Conservation (phyloP, 176 grass and related monocot species). For the Cenchrus fungigraminus region DNA sequence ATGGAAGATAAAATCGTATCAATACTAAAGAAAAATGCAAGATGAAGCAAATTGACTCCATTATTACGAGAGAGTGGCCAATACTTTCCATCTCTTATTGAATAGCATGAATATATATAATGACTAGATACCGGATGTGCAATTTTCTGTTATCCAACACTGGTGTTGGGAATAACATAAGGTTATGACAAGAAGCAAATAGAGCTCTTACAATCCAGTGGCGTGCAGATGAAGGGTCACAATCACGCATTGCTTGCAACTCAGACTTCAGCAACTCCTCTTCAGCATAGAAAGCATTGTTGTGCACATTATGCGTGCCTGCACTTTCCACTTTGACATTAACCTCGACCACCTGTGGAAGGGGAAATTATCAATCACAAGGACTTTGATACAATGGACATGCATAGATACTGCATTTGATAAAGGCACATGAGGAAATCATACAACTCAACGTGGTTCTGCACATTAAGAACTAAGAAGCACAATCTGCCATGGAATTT, state of each 20-base stretch:
- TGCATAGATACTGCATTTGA: neutral
- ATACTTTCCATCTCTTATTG: neutral
- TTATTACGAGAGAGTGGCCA: neutral
- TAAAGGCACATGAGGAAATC: neutral
- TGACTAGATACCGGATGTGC: neutral
- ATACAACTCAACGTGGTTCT: neutral
- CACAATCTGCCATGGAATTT: neutral
- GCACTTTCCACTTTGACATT: conserved; percentile 90
- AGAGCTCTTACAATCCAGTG: conserved; percentile 90
- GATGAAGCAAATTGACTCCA: neutral
- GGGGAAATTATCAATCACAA: neutral
- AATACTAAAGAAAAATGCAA: neutral
- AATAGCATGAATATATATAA: neutral
- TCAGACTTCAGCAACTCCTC: conserved; percentile 89
- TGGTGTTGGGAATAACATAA: neutral
- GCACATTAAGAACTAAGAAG: neutral
- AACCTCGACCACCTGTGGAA: conserved; percentile 86
- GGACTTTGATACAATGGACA: neutral
- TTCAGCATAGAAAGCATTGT: conserved; percentile 97
- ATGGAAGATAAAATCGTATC: neutral
- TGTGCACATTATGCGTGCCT: conserved; percentile 89
- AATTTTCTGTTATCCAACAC: conserved; percentile 8
- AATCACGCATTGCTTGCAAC: conserved; percentile 96
- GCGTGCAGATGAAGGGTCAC: conserved; percentile 81
- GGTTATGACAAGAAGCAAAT: neutral